These are phyloP conservation scores for Sporisorium graminicola DNA, from an alignment of 1,284 basidiomycete species.

Conservation along the genomic window DNA sequence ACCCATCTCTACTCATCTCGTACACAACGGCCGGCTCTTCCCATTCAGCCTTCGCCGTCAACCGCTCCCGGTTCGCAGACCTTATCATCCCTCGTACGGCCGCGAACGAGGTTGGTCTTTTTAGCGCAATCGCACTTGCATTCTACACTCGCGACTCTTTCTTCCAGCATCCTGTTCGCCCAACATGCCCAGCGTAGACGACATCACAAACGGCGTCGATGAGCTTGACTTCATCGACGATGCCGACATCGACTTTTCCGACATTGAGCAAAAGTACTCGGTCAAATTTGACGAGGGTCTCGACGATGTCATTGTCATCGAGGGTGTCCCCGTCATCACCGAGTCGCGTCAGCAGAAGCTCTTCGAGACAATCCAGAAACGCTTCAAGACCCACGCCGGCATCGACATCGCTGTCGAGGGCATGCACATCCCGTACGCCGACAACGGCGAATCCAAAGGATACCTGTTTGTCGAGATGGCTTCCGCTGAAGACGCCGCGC, in stretches of 20 bases:
- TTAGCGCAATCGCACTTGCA: not conserved
- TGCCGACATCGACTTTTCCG: slow-evolving; percentile 88
- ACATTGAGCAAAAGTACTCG: slow-evolving; percentile 88
- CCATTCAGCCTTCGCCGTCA: slow-evolving; percentile 31
- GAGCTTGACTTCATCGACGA: slow-evolving; percentile 53
- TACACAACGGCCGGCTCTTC: slow-evolving; percentile 14
- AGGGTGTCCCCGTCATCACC: slow-evolving; percentile 70
- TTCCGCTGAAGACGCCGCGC: slow-evolving; percentile 82
- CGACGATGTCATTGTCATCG: slow-evolving; percentile 71
- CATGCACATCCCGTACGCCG: slow-evolving; percentile 71
- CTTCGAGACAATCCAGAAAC: slow-evolving; percentile 70
- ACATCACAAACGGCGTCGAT: slow-evolving; percentile 59
- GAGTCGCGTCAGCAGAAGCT: slow-evolving; percentile 69
- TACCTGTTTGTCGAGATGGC: slow-evolving; percentile 92
- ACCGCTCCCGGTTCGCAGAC: not conserved
- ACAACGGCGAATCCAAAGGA: slow-evolving; percentile 69
- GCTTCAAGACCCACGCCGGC: slow-evolving; percentile 69
- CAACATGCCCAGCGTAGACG: slow-evolving; percentile 48
- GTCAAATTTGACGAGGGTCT: slow-evolving; percentile 70
- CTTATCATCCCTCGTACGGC: slow-evolving; percentile 13
- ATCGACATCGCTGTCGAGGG: slow-evolving; percentile 65
- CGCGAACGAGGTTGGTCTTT: slow-evolving; percentile 10
- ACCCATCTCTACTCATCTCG: slow-evolving; percentile 16
- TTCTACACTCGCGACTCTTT: slow-evolving; percentile 1
- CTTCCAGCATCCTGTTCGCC: not conserved